phyloP scores from a whole-genome alignment of 2,329 filamentous ascomycete species.

The Colletotrichum cordylinicola region DNA sequence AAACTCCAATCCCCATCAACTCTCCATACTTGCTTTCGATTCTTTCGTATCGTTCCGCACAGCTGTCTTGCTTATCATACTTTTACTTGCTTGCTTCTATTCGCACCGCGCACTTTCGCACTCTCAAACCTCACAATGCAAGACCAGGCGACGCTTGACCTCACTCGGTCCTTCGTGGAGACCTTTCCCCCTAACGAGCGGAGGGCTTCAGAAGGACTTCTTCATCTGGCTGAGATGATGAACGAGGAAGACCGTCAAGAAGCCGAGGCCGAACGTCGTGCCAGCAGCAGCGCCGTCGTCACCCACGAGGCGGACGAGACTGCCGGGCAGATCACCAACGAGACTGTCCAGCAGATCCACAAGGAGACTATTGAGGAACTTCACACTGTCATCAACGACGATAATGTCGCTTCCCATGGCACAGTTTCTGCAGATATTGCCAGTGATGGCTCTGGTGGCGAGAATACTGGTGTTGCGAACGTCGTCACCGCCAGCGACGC shows the following conservation, averaged over 20 bases:
- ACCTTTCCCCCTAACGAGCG: rapidly evolving
- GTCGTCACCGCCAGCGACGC: background rate
- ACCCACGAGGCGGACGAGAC: background rate
- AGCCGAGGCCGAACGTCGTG: background rate
- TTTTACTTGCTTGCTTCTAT: background rate
- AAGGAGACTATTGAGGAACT: background rate
- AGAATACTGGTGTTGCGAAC: background rate
- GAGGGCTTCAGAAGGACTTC: background rate
- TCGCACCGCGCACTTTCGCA: background rate
- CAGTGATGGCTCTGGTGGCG: background rate
- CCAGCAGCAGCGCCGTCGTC: background rate
- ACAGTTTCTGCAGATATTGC: background rate
- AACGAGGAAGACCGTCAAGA: background rate
- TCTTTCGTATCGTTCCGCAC: background rate
- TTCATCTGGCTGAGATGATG: background rate
- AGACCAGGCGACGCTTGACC: background rate
- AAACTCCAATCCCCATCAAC: background rate
- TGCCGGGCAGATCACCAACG: background rate
- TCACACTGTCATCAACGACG: background rate
- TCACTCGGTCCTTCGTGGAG: background rate
- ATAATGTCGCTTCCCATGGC: background rate
- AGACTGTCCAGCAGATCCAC: background rate
- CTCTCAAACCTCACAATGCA: background rate
- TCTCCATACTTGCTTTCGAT: background rate
- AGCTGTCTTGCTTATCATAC: background rate